Base-by-base conservation (phyloP, 2,329 filamentous ascomycete species). In the Hymenoscyphus repandus region DNA sequence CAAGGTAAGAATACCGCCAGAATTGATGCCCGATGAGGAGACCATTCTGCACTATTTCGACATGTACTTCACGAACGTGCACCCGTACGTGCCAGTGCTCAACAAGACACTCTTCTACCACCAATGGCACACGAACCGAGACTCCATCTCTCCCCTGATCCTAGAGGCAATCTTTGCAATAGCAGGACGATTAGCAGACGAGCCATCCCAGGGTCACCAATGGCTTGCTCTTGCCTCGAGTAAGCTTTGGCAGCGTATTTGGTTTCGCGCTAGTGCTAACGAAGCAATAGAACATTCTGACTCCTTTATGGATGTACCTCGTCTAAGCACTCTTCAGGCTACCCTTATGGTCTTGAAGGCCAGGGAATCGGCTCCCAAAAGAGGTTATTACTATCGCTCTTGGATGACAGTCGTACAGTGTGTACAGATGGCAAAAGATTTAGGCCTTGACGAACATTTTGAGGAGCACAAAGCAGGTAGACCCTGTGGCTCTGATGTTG, bases 331-430 rank as follows among this genome's bases (percentile, higher is more conserved):
- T 0, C 83, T 97, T 9, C 92, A 97, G 70, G 92, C 90, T 2
- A 74, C 96, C 54, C 72, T 96, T 40, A 84, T 97, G 40, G 77
- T 96, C 15, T 72, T 96, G 39, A 97, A 97, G 68, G 93, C 92
- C 1, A 81, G 90, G 56, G 92, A 97, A 68, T 87, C 88, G n/a
- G 83, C 87, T 7, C 91, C 92, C 0, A 95, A 95, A 65, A 83
- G 89, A 53, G 93, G 93, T 1, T 97, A 97, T 66, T 97, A 93
- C 68, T 97, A 93, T 70, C 85, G 92, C 34, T 97, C 93, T 0
- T 97, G 93, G 92, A 95, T 96, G 82, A 89, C 88, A 5, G 83
- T 95, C 17, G 92, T 96, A 47, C 89, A 91, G 54, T 90, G 92
- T 56, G 86, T 95, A 6, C 86, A 90, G 42, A 96, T 97, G 89